These are phyloP conservation scores for Eimeria zaria DNA, from an alignment of 169 alveolate species.

Conservation along the genomic window DNA sequence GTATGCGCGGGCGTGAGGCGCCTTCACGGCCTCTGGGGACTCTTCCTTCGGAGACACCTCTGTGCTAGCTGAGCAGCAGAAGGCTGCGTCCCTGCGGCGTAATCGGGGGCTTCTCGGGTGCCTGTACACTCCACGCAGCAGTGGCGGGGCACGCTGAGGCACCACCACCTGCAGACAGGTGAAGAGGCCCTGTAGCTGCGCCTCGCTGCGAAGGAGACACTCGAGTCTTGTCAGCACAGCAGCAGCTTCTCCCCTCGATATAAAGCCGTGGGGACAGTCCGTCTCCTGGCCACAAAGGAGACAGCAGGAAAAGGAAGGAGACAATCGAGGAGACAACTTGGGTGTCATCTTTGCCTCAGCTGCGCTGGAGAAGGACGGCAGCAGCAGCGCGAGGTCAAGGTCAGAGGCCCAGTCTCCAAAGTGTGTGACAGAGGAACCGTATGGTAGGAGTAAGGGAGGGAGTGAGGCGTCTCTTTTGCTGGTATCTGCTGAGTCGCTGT, in stretches of 20 bases:
- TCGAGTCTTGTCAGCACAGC: not conserved
- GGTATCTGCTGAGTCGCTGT: not conserved
- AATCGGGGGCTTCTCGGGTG: slow-evolving; percentile 16
- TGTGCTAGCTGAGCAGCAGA: not conserved
- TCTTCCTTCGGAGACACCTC: not conserved
- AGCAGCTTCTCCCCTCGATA: not conserved
- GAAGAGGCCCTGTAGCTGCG: not conserved
- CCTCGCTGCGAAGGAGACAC: not conserved
- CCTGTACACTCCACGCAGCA: slow-evolving; percentile 40
- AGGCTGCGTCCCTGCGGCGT: not conserved
- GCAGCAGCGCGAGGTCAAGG: slow-evolving; percentile 45
- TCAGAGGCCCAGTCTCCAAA: slow-evolving; percentile 59
- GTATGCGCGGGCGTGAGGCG: not conserved
- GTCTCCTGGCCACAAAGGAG: not conserved
- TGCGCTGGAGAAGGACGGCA: slow-evolving; percentile 26
- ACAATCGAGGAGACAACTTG: not conserved
- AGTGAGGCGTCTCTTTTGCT: not conserved
- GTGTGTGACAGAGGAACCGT: slow-evolving; percentile 29
- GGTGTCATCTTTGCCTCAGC: not conserved
- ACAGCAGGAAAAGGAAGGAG: not conserved
- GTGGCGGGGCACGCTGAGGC: slow-evolving; percentile 10
- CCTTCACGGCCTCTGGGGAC: not conserved
- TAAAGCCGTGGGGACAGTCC: not conserved
- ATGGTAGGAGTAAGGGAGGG: slow-evolving; percentile 3
- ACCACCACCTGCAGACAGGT: not conserved